Evolutionary conservation across 352 stramenopile species (phyloP).

Genomic region (Globisporangium recalcitrans): DNA sequence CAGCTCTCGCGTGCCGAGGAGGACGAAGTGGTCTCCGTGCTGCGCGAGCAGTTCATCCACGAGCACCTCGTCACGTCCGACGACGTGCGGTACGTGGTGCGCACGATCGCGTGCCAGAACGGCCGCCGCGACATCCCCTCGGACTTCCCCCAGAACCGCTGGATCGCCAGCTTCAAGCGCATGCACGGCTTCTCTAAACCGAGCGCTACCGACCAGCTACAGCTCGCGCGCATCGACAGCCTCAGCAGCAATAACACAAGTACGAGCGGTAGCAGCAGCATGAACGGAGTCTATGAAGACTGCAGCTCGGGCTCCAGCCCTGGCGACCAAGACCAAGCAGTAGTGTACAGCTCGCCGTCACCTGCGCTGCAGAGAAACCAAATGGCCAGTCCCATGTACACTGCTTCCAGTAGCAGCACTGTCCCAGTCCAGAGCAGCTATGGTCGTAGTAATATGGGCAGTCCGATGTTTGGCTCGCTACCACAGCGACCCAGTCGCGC

Average conservation of each 20-base stretch:
- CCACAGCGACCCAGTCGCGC: neutral
- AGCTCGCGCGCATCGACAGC: conserved; percentile 2
- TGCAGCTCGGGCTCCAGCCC: neutral
- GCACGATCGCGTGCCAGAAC: conserved; percentile 42
- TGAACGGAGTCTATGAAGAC: neutral
- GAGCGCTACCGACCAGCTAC: neutral
- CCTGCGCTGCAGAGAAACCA: neutral
- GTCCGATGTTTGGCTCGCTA: neutral
- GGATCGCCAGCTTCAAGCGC: conserved; percentile 53
- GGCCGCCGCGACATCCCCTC: conserved; percentile 32
- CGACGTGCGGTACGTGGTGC: conserved; percentile 63
- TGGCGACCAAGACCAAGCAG: neutral
- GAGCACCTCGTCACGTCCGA: conserved; percentile 29
- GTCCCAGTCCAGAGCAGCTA: neutral
- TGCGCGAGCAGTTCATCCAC: conserved; percentile 51
- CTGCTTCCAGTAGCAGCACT: neutral
- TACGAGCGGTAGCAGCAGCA: neutral
- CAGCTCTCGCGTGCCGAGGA: conserved; percentile 48
- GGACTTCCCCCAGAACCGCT: conserved; percentile 39
- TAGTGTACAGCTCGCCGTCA: neutral
- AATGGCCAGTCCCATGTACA: neutral
- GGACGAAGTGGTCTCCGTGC: conserved; percentile 37
- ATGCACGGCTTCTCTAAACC: conserved; percentile 34
- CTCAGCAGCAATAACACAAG: conserved; percentile 11
- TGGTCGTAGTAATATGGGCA: neutral